phyloP scores from a whole-genome alignment of 345 rosid genomes.

The Lumnitzera littorea region DNA sequence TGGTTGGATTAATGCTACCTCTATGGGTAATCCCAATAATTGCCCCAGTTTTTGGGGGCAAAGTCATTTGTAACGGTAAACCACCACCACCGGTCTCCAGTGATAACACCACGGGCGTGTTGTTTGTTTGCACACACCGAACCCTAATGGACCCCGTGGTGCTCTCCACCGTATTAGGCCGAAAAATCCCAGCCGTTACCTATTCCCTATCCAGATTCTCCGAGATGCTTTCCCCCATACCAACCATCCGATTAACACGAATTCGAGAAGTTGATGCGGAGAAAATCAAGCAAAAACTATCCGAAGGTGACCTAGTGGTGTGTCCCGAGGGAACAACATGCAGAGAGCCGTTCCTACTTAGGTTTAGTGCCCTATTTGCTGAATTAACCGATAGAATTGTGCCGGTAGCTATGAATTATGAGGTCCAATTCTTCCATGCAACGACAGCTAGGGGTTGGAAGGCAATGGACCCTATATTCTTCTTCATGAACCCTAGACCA shows the following conservation, averaged over 20 bases:
- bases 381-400: constrained; percentile 78
- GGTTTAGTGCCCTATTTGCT: constrained; percentile 86
- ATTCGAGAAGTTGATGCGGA: constrained; percentile 58
- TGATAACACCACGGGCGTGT: constrained; percentile 39
- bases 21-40: constrained; percentile 52
- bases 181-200: constrained; percentile 84
- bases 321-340: constrained; percentile 97
- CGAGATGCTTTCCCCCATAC: constrained; percentile 81
- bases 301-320: constrained; percentile 66
- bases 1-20: constrained; percentile 46
- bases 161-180: constrained; percentile 55
- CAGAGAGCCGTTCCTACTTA: constrained; percentile 72
- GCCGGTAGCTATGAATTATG: constrained; percentile 87
- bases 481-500: constrained; percentile 94
- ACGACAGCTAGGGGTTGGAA: constrained; percentile 95
- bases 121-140: constrained; percentile 88
- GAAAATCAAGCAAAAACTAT: constrained; percentile 46
- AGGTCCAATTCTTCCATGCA: constrained; percentile 93
- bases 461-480: constrained; percentile 78
- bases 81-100: constrained; percentile 44
- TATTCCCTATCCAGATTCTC: constrained; percentile 77
- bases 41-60: constrained; percentile 46
- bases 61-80: constrained; percentile 63
- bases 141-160: constrained; percentile 92
- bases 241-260: constrained; percentile 71